phyloP scores from a whole-genome alignment of 1,284 basidiomycete species.

The Sporisorium sorghi region DNA sequence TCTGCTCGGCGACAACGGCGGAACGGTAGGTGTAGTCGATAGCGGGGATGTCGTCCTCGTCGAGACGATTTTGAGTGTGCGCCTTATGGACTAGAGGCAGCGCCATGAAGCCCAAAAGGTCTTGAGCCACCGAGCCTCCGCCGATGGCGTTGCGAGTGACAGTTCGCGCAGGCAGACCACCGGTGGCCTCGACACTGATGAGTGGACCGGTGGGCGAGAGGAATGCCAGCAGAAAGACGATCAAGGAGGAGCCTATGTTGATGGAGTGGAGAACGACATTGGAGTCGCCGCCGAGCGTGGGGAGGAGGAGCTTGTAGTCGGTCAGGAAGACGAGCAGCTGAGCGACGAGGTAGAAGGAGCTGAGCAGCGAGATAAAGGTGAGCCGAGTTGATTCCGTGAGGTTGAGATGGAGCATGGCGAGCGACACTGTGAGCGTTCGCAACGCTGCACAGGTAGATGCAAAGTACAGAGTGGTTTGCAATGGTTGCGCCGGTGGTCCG shows the following conservation, averaged over 20 bases:
- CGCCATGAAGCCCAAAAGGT: slow-evolving; percentile 19
- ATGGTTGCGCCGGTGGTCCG: background rate
- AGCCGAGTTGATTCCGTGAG: slow-evolving; percentile 16
- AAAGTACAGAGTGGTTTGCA: slow-evolving; percentile 11
- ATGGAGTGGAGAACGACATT: slow-evolving; percentile 9
- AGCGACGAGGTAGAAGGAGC: slow-evolving; percentile 12
- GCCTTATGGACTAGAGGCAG: slow-evolving; percentile 23
- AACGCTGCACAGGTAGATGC: slow-evolving; percentile 14
- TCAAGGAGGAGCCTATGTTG: background rate
- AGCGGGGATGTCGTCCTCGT: slow-evolving; percentile 26
- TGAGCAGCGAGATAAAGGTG: slow-evolving; percentile 12
- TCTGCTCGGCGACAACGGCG: slow-evolving; percentile 23
- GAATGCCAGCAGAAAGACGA: slow-evolving; percentile 14
- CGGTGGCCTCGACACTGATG: slow-evolving; percentile 12
- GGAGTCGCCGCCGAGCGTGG: slow-evolving; percentile 3
- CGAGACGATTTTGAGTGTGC: slow-evolving; percentile 3
- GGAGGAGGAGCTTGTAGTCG: slow-evolving; percentile 11
- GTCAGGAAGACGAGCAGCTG: slow-evolving; percentile 23
- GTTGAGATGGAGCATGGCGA: slow-evolving; percentile 27
- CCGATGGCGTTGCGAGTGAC: slow-evolving; percentile 16
- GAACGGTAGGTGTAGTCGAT: slow-evolving; percentile 28
- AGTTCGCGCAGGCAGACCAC: background rate
- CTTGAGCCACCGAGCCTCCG: slow-evolving; percentile 26
- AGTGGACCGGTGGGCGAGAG: slow-evolving; percentile 15
- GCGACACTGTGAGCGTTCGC: slow-evolving; percentile 19